phyloP scores from a whole-genome alignment of 768 basidiomycete species.

The Cystofilobasidium capitatum region DNA sequence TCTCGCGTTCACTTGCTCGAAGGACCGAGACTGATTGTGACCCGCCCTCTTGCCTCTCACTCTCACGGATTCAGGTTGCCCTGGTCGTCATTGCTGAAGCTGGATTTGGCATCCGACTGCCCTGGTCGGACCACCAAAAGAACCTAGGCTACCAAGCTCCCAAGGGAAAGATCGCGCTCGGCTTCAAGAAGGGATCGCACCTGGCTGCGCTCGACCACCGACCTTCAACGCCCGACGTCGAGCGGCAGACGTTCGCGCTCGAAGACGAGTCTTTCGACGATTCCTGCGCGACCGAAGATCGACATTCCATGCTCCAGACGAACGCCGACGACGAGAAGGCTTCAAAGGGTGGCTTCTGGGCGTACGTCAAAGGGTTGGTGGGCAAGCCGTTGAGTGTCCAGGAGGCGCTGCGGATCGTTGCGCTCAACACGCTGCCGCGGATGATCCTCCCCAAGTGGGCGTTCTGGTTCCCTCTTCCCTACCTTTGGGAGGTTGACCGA shows the following conservation, averaged over 20 bases:
- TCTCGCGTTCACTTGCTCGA: conserved; percentile 17
- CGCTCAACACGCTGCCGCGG: conserved; percentile 17
- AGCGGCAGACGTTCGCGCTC: background rate
- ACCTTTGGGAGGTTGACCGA: conserved; percentile 18
- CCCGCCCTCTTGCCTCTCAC: background rate
- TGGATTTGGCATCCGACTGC: conserved; percentile 35
- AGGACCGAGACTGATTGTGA: background rate
- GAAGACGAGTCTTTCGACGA: no score
- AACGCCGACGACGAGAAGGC: background rate
- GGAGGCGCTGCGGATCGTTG: conserved; percentile 28
- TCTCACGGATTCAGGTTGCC: conserved; percentile 28
- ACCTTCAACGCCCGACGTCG: background rate
- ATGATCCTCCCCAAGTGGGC: conserved; percentile 24
- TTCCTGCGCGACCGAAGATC: no score
- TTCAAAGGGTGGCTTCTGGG: background rate
- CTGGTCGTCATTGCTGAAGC: conserved; percentile 34
- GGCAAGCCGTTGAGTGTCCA: conserved; percentile 21
- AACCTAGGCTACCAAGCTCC: background rate
- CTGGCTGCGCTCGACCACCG: background rate
- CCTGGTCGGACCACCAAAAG: conserved; percentile 28
- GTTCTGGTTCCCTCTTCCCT: conserved; percentile 6
- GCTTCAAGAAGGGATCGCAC: background rate
- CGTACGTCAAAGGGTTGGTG: background rate
- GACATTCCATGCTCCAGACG: background rate
- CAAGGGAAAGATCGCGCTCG: background rate